These are phyloP conservation scores for Penicillium ochrochloron DNA, from an alignment of 495 filamentous ascomycete genomes.

Conservation along the genomic window DNA sequence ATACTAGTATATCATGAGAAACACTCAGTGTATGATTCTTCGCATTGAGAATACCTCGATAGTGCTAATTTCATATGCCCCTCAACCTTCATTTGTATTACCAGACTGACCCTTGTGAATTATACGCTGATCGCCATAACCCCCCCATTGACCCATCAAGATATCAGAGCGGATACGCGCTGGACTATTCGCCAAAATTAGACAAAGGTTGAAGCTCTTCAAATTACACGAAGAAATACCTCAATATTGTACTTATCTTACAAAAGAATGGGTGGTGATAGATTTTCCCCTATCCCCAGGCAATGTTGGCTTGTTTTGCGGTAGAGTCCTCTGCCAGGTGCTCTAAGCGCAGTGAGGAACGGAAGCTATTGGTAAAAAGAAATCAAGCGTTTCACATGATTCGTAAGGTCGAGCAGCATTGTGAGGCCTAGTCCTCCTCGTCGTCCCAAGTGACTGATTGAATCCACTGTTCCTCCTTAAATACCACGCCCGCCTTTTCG, in stretches of 20 bases:
- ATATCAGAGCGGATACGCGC: conserved; percentile 6
- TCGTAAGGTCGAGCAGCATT: background rate
- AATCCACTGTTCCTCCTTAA: background rate
- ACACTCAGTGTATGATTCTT: conserved; percentile 6
- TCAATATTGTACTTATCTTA: conserved; percentile 8
- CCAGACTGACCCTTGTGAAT: conserved; percentile 5
- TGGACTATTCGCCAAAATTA: background rate
- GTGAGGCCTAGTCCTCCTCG: conserved; percentile 1
- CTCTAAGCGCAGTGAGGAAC: conserved; percentile 8
- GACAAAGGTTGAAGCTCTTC: conserved; percentile 1
- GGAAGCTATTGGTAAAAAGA: conserved; percentile 7
- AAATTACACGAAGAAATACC: conserved; percentile 7
- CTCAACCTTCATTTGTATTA: conserved; percentile 8
- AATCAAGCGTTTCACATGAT: conserved; percentile 6
- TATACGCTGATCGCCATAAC: conserved; percentile 6
- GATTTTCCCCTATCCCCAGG: conserved; percentile 8
- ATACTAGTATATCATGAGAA: conserved; percentile 7
- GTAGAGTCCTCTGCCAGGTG: conserved; percentile 7
- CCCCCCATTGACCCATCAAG: conserved; percentile 4
- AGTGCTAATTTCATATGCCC: conserved; percentile 7
- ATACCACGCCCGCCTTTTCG: conserved; percentile 1
- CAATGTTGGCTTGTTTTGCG: conserved; percentile 8
- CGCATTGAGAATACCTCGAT: conserved; percentile 6
- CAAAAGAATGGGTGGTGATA: conserved; percentile 7
- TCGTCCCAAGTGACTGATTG: conserved; percentile 4